phyloP scores from a whole-genome alignment of 2,329 filamentous ascomycete species.

The Didymella segeticola region DNA sequence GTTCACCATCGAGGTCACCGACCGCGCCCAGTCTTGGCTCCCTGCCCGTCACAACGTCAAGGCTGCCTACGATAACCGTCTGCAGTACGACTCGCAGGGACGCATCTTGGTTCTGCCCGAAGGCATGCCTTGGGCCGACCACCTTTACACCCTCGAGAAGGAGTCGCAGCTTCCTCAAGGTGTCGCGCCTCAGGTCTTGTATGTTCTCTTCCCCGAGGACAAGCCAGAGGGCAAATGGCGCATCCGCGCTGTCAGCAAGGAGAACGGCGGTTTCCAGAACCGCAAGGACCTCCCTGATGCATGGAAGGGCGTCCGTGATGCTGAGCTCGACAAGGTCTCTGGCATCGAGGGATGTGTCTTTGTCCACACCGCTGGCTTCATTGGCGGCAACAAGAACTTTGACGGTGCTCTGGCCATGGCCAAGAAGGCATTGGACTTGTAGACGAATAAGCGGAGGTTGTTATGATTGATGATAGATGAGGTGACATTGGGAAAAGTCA shows the following conservation, averaged over 20 bases:
- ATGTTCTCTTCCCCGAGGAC: conserved; percentile 89
- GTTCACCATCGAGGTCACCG: conserved; percentile 81
- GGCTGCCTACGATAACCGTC: conserved; percentile 73
- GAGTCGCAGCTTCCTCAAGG: conserved; percentile 50
- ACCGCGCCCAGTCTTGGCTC: conserved; percentile 79
- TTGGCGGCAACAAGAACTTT: conserved; percentile 91
- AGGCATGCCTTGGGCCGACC: conserved; percentile 93
- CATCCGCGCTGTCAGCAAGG: conserved; percentile 87
- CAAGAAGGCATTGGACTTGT: conserved; percentile 68
- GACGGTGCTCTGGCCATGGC: conserved; percentile 90
- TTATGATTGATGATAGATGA: background rate
- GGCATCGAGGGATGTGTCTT: conserved; percentile 82
- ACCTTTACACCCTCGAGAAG: conserved; percentile 86
- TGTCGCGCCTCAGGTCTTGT: conserved; percentile 69
- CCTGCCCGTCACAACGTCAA: conserved; percentile 83
- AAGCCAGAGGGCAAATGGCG: conserved; percentile 84
- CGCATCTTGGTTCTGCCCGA: conserved; percentile 80
- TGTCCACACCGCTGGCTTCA: conserved; percentile 93
- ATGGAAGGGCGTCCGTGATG: conserved; percentile 91
- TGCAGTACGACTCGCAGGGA: conserved; percentile 73
- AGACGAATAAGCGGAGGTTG: background rate
- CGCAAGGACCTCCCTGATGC: conserved; percentile 87
- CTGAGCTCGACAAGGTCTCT: conserved; percentile 76
- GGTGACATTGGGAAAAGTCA: background rate
- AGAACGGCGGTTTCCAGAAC: conserved; percentile 87